Evolutionary conservation across 2,329 filamentous ascomycete genomes (phyloP), one percentile per base, ranked within the genome.

Genomic region (Fusarium sp.): DNA sequence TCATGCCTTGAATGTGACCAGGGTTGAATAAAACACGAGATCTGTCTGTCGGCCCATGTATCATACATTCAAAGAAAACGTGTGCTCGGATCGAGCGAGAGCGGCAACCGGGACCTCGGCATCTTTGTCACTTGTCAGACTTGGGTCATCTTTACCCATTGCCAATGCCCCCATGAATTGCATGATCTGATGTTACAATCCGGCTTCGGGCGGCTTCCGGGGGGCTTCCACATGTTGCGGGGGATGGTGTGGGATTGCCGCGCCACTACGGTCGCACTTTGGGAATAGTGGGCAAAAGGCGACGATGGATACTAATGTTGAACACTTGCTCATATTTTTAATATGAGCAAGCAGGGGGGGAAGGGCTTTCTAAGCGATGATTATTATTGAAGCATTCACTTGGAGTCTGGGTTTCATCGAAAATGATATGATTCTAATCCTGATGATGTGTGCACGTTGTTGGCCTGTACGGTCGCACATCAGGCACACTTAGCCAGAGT

Each of bases 111-210:
- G 69, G 43, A 62, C 75, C 77, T 78, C 77, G 74, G 77, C 65
- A 78, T 52, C 63, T 24, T 24, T 24, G 29, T 31, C 29, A 31
- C 29, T 10, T 52, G 48, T 29, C 48, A 29, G 48, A 52, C 48
- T 52, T 52, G 48, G 43, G 14, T 29, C 22, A 33, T 54, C 41
- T 64, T 39, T 16, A 31, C 29, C 29, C 35, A 22, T 45, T 43
- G 41, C n/a, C 8, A 66, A 66, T 66, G 62, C 48, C 67, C 58
- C 62, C 62, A 48, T 73, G 24, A 54, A 37, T 24, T 57, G n/a
- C 31, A 74, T 74, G 76, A 78, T 77, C 75, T 75, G 72, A 76
- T 77, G 59, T 65, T 57, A 48, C n/a, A 59, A 68, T 64, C 71
- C 73, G 71, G 77, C 68, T 76, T 58, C 61, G 72, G 67, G 69